These are phyloP conservation scores for Cucumis hystrix DNA, from an alignment of 306 rosid species.

Conservation along the genomic window DNA sequence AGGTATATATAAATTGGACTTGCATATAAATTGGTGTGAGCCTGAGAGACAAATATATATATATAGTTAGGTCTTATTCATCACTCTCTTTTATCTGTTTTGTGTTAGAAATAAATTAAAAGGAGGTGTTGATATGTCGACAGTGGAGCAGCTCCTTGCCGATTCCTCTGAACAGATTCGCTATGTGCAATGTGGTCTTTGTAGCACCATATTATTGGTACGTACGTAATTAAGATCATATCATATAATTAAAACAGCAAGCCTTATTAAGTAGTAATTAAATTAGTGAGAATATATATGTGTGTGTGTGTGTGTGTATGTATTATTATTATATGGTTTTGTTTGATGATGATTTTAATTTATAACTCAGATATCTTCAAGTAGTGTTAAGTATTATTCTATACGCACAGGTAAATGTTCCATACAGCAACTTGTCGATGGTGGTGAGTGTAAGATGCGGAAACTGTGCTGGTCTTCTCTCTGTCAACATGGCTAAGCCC, in stretches of 20 bases:
- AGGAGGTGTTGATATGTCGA: not conserved
- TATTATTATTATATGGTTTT: too few relatives aligned
- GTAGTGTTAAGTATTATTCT: not conserved
- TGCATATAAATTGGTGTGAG: not conserved
- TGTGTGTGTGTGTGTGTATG: too few relatives aligned
- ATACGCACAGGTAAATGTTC: slow-evolving; percentile 65
- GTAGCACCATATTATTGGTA: slow-evolving; percentile 69
- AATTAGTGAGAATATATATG: too few relatives aligned
- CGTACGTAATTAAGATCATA: not conserved
- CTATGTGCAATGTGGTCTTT: slow-evolving; percentile 80
- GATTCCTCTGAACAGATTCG: slow-evolving; percentile 75
- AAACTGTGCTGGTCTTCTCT: slow-evolving; percentile 75
- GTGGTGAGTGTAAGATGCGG: slow-evolving; percentile 90
- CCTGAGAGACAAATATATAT: too few relatives aligned
- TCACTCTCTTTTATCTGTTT: not conserved
- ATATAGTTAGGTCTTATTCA: too few relatives aligned
- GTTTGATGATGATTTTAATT: not conserved
- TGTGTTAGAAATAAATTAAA: not conserved
- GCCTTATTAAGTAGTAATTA: too few relatives aligned
- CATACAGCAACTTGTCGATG: slow-evolving; percentile 80
- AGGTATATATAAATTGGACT: not conserved
- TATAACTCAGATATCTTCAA: too few relatives aligned
- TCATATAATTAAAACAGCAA: not conserved
- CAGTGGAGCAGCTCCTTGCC: slow-evolving; percentile 35
- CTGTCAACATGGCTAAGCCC: slow-evolving; percentile 78